phyloP scores from a whole-genome alignment of 1,284 basidiomycete species.

The Microbotryum saponariae region DNA sequence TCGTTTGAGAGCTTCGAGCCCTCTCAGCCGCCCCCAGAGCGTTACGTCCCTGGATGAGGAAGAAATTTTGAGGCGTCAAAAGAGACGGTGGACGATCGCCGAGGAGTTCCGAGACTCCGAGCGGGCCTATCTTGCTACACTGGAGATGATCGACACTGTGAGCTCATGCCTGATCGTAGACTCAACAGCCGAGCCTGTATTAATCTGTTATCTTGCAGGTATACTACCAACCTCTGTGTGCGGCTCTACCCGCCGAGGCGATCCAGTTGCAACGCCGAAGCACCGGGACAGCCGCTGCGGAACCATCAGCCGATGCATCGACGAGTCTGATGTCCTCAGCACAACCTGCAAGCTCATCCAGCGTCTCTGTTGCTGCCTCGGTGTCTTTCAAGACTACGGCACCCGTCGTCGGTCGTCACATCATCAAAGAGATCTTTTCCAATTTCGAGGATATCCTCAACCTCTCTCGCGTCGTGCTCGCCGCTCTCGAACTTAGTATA shows the following conservation, averaged over 20 bases:
- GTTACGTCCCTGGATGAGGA: background rate
- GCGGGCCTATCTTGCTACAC: slow-evolving; percentile 64
- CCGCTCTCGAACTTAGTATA: slow-evolving; percentile 51
- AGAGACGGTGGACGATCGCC: slow-evolving; percentile 49
- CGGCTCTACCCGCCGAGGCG: slow-evolving; percentile 21
- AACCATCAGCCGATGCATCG: background rate
- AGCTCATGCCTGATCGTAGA: slow-evolving; percentile 4
- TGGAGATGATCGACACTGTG: slow-evolving; percentile 72
- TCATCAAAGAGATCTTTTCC: slow-evolving; percentile 68
- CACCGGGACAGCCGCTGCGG: background rate
- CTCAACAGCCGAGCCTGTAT: background rate
- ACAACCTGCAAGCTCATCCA: background rate
- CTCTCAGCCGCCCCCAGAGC: background rate
- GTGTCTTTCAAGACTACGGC: slow-evolving; percentile 55
- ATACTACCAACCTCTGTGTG: slow-evolving; percentile 67
- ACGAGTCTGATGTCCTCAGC: background rate
- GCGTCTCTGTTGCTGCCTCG: background rate
- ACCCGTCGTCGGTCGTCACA: slow-evolving; percentile 59
- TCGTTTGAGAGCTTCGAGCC: slow-evolving; percentile 4
- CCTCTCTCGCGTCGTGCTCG: slow-evolving; percentile 68
- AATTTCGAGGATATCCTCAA: slow-evolving; percentile 90
- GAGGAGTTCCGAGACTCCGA: slow-evolving; percentile 73
- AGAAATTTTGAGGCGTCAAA: slow-evolving; percentile 4
- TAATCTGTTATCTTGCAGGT: slow-evolving; percentile 47
- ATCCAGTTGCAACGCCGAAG: slow-evolving; percentile 6